Conservation (phyloP, 805 yeast species). For the Myxozyma lipomycoides region DNA sequence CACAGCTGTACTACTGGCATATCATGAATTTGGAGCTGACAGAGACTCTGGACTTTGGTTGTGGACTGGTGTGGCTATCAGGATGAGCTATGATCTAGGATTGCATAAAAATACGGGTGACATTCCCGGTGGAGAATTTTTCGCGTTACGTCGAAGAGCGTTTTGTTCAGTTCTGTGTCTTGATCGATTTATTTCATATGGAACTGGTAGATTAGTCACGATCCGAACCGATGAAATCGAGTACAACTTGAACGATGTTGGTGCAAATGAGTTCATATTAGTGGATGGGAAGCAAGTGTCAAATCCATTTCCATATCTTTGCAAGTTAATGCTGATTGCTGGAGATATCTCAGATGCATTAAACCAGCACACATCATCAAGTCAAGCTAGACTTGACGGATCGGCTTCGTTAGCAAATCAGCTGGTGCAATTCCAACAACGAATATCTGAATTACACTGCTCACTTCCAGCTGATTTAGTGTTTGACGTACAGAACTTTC, state of each 20-base stretch:
- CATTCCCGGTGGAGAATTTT: conserved; percentile 13
- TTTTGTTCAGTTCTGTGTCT: conserved; percentile 33
- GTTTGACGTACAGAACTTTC: conserved; percentile 33
- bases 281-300: conserved; percentile 17
- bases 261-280: conserved; percentile 1
- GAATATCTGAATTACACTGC: conserved; percentile 31
- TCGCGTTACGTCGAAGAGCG: conserved; percentile 26
- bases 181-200: conserved; percentile 32
- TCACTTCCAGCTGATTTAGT: conserved; percentile 30
- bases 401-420: neutral
- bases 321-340: conserved; percentile 28
- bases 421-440: conserved; percentile 24
- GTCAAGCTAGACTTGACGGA: neutral
- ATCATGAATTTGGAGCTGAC: conserved; percentile 33
- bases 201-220: conserved; percentile 32
- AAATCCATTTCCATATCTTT: conserved; percentile 33
- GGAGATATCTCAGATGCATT: conserved; percentile 32
- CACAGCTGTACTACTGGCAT: conserved; percentile 31
- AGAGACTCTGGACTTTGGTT: conserved; percentile 34
- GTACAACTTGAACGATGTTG: conserved; percentile 11
- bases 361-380: conserved; percentile 18
- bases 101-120: conserved; percentile 27
- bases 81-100: conserved; percentile 35
- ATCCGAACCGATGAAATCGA: conserved; percentile 30
- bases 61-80: conserved; percentile 35